phyloP scores from a whole-genome alignment of 306 rosid genomes.

The Malus asiatica region DNA sequence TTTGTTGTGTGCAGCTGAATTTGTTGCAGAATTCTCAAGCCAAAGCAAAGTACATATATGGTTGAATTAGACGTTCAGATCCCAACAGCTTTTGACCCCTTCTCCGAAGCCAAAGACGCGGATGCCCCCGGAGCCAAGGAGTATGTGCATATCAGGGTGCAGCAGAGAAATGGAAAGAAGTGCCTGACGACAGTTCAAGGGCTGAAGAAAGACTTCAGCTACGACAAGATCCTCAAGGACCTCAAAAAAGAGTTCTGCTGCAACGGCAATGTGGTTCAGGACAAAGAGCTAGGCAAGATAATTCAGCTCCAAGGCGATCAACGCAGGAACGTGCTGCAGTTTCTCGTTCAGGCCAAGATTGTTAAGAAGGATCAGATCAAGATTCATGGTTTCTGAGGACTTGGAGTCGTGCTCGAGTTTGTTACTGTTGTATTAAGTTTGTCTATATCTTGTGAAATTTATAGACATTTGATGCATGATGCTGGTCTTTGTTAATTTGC shows the following conservation, averaged over 20 bases:
- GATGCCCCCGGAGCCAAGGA: neutral
- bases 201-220: neutral
- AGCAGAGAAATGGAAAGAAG: neutral
- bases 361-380: neutral
- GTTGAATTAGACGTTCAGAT: conserved; percentile 54
- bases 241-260: neutral
- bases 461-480: neutral
- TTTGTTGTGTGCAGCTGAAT: neutral
- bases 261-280: neutral
- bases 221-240: neutral
- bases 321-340: neutral
- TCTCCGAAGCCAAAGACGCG: neutral
- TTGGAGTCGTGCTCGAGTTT: neutral
- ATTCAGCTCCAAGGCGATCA: neutral
- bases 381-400: neutral
- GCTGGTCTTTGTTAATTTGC: neutral
- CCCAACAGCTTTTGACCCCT: conserved; percentile 5
- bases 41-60: conserved; percentile 65
- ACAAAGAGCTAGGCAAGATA: neutral
- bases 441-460: neutral
- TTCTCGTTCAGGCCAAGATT: neutral
- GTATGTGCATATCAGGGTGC: neutral
- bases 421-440: neutral
- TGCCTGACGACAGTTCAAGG: neutral
- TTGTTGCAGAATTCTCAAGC: neutral